A percentile compares a stretch with the other conserved stretches of the same genome.
phyloP scores from a whole-genome alignment of 2,329 filamentous ascomycete genomes.

The Sclerotinia minor region DNA sequence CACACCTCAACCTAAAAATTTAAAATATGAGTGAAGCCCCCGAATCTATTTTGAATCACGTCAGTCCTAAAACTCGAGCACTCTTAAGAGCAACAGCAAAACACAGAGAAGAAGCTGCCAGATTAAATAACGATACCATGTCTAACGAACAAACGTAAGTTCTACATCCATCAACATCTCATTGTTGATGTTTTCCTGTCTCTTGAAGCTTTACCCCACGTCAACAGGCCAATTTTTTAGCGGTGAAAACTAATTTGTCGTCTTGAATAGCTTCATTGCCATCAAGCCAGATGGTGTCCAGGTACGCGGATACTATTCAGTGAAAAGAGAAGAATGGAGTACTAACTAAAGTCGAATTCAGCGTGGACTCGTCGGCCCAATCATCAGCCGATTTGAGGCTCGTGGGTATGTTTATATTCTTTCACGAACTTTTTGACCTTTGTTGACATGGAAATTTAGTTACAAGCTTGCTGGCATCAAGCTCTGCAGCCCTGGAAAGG shows the following conservation, averaged over 20 bases:
- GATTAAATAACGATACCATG: conserved; percentile 55
- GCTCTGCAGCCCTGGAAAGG: conserved; percentile 83
- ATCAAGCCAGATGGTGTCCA: conserved; percentile 99
- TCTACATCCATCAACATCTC: not conserved
- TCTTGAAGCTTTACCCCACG: conserved; percentile 14
- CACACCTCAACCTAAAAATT: conserved; percentile 25
- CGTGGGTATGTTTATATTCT: conserved; percentile 66
- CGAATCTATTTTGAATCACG: conserved; percentile 48
- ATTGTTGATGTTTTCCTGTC: conserved; percentile 5
- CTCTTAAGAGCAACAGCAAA: conserved; percentile 43
- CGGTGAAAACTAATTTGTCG: conserved; percentile 37
- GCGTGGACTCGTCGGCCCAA: conserved; percentile 97
- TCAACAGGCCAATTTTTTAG: conserved; percentile 23
- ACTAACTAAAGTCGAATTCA: conserved; percentile 45
- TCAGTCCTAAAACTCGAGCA: conserved; percentile 50
- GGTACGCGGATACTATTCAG: conserved; percentile 56
- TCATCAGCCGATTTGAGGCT: conserved; percentile 97
- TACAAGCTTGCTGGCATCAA: conserved; percentile 99
- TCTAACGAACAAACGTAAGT: conserved; percentile 77
- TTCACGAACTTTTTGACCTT: not conserved
- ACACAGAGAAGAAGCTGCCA: conserved; percentile 40
- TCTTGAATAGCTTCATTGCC: conserved; percentile 84
- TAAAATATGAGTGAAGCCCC: conserved; percentile 33
- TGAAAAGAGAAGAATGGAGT: not conserved
- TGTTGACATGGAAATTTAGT: conserved; percentile 50